Base-by-base conservation (phyloP, 2,329 filamentous ascomycete species). In the Diaporthe amygdali region DNA sequence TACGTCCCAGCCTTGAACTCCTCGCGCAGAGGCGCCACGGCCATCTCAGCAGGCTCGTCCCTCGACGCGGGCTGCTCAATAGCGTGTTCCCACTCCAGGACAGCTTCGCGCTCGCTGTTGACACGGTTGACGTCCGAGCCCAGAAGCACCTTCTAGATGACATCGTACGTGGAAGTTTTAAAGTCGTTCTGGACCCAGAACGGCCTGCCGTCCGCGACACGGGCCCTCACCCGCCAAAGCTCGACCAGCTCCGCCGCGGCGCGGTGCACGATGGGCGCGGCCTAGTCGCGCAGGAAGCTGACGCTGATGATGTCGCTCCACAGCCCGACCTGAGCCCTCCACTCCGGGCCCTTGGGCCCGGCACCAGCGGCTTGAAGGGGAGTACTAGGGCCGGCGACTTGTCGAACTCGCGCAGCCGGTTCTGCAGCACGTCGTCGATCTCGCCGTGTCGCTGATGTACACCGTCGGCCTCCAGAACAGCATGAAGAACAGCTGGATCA, bases 31-130 rank as follows among this genome's bases (percentile, higher is more conserved):
- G 56, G 56, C 52, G 70, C 70, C 27, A 55, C 69, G n/a, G 59
- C 59, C 52, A 72, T 27, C 39, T 59, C 32, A 10, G 66, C 52
- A 15, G 59, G 44, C 46, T 66, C 61, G 12, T 39, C 30, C 32
- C 12, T 51, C 30, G 22, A 71, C n/a, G n/a, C 22, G 15, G 59
- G 55, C 41, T 73, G 30, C 3, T 77, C 77, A n/a, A 78, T 77
- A 30, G 74, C 68, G 56, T 74, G 73, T 0, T 77, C 73, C 75
- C 77, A 79, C n/a, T 71, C 72, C 34, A 81, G 72, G 1, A 81
- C 73, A 4, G 76, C 69, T 6, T 73, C 67, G 34, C 75, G 75
- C 2, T 77, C 76, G 10, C 77, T 75, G n/a, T 41, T n/a, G 46
- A 72, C 10, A n/a, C 51, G 47, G 20, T 61, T 47, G 66, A 59